Evolutionary conservation across 768 basidiomycete species (phyloP).

Genomic region (Lactarius hatsudake): DNA sequence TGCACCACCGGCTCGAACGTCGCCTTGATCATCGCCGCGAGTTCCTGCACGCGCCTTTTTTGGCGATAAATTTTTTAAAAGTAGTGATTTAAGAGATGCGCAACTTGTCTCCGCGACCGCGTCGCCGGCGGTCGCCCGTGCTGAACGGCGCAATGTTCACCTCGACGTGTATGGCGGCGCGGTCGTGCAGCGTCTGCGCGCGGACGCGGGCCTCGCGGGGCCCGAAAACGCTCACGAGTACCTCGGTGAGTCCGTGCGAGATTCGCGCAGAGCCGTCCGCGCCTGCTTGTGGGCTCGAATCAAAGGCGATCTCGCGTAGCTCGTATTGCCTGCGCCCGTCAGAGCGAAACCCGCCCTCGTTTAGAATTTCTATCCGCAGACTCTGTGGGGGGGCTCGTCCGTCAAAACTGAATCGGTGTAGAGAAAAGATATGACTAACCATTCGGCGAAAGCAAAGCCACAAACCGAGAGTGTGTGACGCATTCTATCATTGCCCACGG

Average conservation of each 20-base stretch:
- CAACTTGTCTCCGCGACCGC: constrained; percentile 84
- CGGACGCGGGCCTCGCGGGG: constrained; percentile 86
- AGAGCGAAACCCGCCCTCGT: constrained; percentile 84
- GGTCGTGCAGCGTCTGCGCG: constrained; percentile 79
- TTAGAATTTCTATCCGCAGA: constrained; percentile 69
- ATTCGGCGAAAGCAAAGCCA: constrained; percentile 6
- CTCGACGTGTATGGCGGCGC: constrained; percentile 87
- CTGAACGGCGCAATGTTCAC: constrained; percentile 86
- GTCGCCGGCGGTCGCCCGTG: constrained; percentile 71
- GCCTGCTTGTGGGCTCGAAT: constrained; percentile 66
- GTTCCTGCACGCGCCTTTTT: constrained; percentile 80
- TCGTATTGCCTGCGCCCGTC: constrained; percentile 94
- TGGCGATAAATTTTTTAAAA: no score
- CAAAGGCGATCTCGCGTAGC: constrained; percentile 76
- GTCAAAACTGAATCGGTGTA: neutral
- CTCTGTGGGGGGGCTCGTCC: constrained; percentile 34
- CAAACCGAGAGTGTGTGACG: neutral
- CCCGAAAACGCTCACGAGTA: constrained; percentile 85
- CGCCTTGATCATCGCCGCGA: constrained; percentile 82
- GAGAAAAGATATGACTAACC: constrained; percentile 6
- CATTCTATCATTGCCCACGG: neutral
- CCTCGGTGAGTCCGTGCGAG: constrained; percentile 87
- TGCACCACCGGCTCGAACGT: constrained; percentile 97
- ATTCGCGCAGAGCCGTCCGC: constrained; percentile 86
- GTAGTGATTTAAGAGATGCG: constrained; percentile 23